phyloP scores from a whole-genome alignment of 805 yeast species.

The Kuraishia molischiana region DNA sequence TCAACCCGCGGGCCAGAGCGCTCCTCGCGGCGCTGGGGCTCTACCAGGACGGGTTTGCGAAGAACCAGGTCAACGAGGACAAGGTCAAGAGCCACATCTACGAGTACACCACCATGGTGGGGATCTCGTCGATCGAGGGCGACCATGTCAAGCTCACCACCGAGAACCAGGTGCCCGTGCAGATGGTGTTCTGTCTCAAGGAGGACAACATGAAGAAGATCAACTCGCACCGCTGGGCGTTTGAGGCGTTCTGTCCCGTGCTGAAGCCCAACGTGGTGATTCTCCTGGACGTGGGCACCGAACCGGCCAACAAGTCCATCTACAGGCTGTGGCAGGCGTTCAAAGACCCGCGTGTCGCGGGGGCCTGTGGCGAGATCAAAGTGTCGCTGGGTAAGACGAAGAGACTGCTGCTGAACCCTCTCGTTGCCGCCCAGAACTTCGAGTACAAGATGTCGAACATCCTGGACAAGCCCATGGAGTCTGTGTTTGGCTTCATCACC shows the following conservation, averaged over 20 bases:
- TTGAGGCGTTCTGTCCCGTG: slow-evolving; percentile 82
- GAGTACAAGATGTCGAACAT: slow-evolving; percentile 95
- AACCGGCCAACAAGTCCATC: slow-evolving; percentile 75
- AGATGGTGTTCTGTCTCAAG: slow-evolving; percentile 80
- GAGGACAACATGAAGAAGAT: slow-evolving; percentile 85
- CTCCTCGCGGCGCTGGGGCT: slow-evolving; percentile 81
- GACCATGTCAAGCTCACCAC: slow-evolving; percentile 59
- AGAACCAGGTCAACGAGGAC: slow-evolving; percentile 75
- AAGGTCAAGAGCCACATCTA: slow-evolving; percentile 81
- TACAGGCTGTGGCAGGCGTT: slow-evolving; percentile 88
- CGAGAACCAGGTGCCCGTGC: slow-evolving; percentile 68
- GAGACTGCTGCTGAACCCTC: slow-evolving; percentile 57
- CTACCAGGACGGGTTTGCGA: slow-evolving; percentile 94
- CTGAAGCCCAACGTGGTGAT: slow-evolving; percentile 77
- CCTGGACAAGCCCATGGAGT: slow-evolving; percentile 91
- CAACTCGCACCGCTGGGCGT: slow-evolving; percentile 95
- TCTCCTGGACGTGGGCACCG: slow-evolving; percentile 89
- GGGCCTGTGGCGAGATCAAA: slow-evolving; percentile 96
- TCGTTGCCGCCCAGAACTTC: slow-evolving; percentile 94
- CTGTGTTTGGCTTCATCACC: slow-evolving; percentile 87
- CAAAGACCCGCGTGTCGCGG: slow-evolving; percentile 72
- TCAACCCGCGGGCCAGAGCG: slow-evolving; percentile 71
- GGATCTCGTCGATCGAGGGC: slow-evolving; percentile 52
- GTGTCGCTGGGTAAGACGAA: slow-evolving; percentile 61
- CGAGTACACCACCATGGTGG: slow-evolving; percentile 89